Conservation (phyloP, 163 green algal genomes). For the Coccomyxa subellipsoidea region DNA sequence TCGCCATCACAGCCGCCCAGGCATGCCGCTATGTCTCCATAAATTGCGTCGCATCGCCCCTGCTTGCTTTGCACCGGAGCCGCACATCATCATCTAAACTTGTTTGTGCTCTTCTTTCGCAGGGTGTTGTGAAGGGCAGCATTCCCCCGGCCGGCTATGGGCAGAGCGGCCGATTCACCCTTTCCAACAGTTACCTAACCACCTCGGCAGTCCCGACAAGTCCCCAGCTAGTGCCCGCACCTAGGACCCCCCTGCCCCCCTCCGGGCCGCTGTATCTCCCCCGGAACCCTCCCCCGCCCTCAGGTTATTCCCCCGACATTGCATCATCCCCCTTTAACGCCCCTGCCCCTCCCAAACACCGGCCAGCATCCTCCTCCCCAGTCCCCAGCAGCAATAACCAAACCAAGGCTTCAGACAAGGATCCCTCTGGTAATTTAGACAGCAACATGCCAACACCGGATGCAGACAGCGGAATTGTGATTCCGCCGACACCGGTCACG, state of each 20-base stretch:
- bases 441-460: too few relatives aligned
- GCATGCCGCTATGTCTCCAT: background rate
- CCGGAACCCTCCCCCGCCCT: background rate
- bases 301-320: background rate
- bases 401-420: background rate
- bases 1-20: slow-evolving; percentile 21
- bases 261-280: background rate
- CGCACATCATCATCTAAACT: too few relatives aligned
- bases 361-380: background rate
- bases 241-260: background rate
- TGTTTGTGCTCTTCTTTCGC: background rate
- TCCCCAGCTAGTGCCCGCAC: background rate
- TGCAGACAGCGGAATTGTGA: too few relatives aligned
- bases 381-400: background rate
- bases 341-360: too few relatives aligned
- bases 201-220: background rate
- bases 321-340: background rate
- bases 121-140: background rate
- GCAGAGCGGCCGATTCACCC: background rate
- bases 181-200: background rate
- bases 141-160: background rate
- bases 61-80: too few relatives aligned
- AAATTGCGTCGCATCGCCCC: too few relatives aligned
- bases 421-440: background rate
- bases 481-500: background rate